Conservation (phyloP, 176 grass and related monocot species). For the Oryza officinalis region DNA sequence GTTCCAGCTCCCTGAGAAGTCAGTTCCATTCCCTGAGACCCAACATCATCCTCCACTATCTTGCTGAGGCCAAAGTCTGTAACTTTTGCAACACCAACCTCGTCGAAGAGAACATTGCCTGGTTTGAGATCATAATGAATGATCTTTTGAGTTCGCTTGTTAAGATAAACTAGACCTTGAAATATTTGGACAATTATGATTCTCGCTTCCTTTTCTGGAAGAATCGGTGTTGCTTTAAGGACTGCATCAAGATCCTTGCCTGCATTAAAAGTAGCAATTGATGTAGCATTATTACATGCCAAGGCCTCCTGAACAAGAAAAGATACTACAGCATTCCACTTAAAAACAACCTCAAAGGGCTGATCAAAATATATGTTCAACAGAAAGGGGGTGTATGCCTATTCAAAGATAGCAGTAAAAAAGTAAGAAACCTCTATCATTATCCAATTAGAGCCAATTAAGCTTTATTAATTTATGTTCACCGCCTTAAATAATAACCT, state of each 20-base stretch:
- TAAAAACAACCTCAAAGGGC: not conserved
- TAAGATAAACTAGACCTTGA: slow-evolving; percentile 95
- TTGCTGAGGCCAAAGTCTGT: slow-evolving; percentile 99
- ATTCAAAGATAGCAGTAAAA: slow-evolving; percentile 26
- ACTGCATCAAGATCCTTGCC: slow-evolving; percentile 99
- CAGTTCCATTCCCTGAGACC: slow-evolving; percentile 98
- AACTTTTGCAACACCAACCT: slow-evolving; percentile 91
- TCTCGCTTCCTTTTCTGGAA: slow-evolving; percentile 98
- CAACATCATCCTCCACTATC: slow-evolving; percentile 99
- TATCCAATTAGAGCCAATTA: not conserved
- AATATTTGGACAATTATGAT: slow-evolving; percentile 99
- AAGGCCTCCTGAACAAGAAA: slow-evolving; percentile 5
- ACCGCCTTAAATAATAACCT: slow-evolving; percentile 10
- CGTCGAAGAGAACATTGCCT: slow-evolving; percentile 97
- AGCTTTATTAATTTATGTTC: not conserved
- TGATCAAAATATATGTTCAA: slow-evolving; percentile 11
- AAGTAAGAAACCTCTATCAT: slow-evolving; percentile 2
- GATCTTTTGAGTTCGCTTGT: slow-evolving; percentile 93
- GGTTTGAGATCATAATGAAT: slow-evolving; percentile 99
- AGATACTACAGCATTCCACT: not conserved
- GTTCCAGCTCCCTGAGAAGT: slow-evolving; percentile 99
- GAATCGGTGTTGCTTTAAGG: slow-evolving; percentile 90
- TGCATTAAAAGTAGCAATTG: slow-evolving; percentile 48
- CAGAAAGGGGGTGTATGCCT: not conserved
- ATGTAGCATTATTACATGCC: slow-evolving; percentile 41